A percentile compares a stretch with the other conserved stretches of the same genome.
phyloP scores from a whole-genome alignment of 2,329 filamentous ascomycete genomes.

The Monilinia laxa region DNA sequence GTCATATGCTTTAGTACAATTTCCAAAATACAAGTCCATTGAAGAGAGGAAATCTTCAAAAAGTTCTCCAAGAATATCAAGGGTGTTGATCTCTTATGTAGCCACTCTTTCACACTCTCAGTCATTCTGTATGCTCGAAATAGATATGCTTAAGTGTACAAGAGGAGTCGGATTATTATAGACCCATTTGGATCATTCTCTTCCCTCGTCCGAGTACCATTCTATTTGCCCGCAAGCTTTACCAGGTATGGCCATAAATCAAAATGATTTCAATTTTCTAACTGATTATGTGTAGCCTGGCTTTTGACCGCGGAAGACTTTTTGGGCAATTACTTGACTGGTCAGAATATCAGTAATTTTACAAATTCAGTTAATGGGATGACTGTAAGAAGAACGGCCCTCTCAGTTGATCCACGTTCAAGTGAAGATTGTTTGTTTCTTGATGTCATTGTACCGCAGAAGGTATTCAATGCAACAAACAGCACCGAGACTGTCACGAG shows the following conservation, averaged over 20 bases:
- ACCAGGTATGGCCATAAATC: not conserved
- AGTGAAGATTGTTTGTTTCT: constrained; percentile 2
- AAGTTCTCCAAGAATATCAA: not conserved
- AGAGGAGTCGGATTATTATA: not conserved
- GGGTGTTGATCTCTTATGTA: not conserved
- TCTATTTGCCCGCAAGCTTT: constrained; percentile 28
- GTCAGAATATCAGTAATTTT: not conserved
- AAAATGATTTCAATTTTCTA: not conserved
- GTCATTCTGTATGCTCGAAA: not conserved
- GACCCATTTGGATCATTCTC: not conserved
- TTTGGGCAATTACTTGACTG: not conserved
- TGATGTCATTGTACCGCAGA: constrained; percentile 5
- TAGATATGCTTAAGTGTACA: not conserved
- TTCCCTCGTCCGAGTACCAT: constrained; percentile 1
- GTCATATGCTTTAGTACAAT: not conserved
- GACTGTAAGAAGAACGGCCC: not conserved
- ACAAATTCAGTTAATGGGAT: not conserved
- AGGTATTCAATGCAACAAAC: not conserved
- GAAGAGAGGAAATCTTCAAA: too few relatives aligned
- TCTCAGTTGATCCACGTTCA: not conserved
- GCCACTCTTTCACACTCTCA: not conserved
- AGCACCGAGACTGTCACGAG: not conserved
- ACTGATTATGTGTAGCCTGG: not conserved
- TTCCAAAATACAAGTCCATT: not conserved
- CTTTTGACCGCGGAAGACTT: too few relatives aligned